Evolutionary conservation across 495 filamentous ascomycete genomes (phyloP).

Genomic region (Xylaria cubensis): DNA sequence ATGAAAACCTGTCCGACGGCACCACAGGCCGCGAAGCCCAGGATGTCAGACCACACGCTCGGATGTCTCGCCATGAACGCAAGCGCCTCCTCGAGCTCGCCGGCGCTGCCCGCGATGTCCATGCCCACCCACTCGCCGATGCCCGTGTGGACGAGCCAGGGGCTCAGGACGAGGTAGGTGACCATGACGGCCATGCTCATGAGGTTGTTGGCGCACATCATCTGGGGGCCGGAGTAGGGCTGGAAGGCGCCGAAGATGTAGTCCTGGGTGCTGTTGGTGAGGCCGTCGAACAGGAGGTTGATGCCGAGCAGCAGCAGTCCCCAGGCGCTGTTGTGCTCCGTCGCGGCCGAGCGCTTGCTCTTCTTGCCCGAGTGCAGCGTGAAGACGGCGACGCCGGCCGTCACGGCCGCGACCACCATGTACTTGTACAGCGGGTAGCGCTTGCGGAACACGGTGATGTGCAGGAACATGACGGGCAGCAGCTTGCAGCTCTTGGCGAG

Average conservation of each 20-base stretch:
- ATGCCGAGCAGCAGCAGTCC: slow-evolving; percentile 86
- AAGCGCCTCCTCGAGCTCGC: slow-evolving; percentile 79
- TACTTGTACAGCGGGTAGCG: slow-evolving; percentile 97
- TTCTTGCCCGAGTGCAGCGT: slow-evolving; percentile 81
- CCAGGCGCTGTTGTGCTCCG: slow-evolving; percentile 66
- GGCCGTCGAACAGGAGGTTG: slow-evolving; percentile 92
- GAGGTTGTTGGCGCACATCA: slow-evolving; percentile 99
- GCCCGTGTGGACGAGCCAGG: slow-evolving; percentile 72
- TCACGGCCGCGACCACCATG: slow-evolving; percentile 86
- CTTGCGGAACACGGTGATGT: slow-evolving; percentile 89
- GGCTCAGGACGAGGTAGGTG: slow-evolving; percentile 76
- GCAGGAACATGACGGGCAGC: slow-evolving; percentile 95
- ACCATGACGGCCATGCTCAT: slow-evolving; percentile 78
- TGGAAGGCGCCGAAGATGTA: slow-evolving; percentile 84
- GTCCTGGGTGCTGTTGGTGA: slow-evolving; percentile 97
- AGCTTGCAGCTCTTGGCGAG: slow-evolving; percentile 98
- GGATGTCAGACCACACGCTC: slow-evolving; percentile 78
- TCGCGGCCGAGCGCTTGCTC: slow-evolving; percentile 42
- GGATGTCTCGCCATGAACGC: slow-evolving; percentile 81
- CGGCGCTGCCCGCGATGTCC: slow-evolving; percentile 62
- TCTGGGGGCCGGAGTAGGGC: slow-evolving; percentile 88
- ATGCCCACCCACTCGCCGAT: slow-evolving; percentile 72
- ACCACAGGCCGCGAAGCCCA: slow-evolving; percentile 91
- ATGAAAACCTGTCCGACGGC: slow-evolving; percentile 97
- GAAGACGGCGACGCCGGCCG: slow-evolving; percentile 91